Base-by-base conservation (phyloP, 2,329 filamentous ascomycete species). In the Niveomyces coronatus region DNA sequence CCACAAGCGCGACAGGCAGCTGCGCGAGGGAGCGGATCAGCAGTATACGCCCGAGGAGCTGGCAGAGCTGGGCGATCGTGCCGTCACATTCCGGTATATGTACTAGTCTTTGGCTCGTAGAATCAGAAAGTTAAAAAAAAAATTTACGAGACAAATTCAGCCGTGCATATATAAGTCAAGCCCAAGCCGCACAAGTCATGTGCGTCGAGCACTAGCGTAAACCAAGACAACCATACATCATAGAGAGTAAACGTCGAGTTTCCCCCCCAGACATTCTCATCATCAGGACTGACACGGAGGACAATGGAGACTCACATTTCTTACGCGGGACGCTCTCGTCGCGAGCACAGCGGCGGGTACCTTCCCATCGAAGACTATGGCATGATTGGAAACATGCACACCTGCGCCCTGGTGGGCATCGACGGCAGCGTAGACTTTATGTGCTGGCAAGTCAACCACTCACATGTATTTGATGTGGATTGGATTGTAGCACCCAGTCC, bases 301-400 rank as follows among this genome's bases (percentile, higher is more conserved):
- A n/a, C 36, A 22, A 40, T 40, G 38, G 38, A 40, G 32, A 4
- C 27, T 7, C 39, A 41, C n/a, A 53, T 53, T 28, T 53, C 46
- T 11, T 50, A 57, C 42, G 57, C 54, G 27, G 54, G 53, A 9
- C 47, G 47, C 34, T 53, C 53, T 36, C 53, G 57, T 20, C 49
- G 57, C 17, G 46, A 49, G 17, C 58, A 62, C 54, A 52, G 55
- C 35, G 61, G 57, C 10, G 71, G 70, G 22, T 76, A 75, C 48
- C 63, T 74, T 19, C 71, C 71, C 32, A 82, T 85, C 46, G 82
- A 86, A 53, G 75, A 86, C 57, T 86, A 86, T 66, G 82, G 82
- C 39, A 71, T 87, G 57, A 84, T 87, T 49, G 82, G 82, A 17
- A 85, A 86, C 52, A 85, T 87, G 81, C 72, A 79, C 49, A 87